Evolutionary conservation across 192 early-diverging fungal genomes (phyloP).

Genomic region (Chytriomyces confervae): DNA sequence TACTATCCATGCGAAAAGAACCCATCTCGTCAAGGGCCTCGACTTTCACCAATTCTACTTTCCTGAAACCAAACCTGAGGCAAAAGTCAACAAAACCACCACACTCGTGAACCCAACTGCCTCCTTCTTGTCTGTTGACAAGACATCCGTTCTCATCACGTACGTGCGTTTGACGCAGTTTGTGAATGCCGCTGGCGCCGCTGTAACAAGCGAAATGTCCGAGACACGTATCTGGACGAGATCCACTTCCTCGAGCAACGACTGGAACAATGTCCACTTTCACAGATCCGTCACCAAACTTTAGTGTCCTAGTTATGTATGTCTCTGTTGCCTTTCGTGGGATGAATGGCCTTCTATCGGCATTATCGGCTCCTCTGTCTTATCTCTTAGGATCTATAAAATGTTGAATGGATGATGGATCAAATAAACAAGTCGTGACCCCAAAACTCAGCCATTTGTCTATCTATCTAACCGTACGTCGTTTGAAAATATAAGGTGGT

Average conservation of each 20-base stretch:
- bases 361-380: no score
- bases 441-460: no score
- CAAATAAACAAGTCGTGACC: no score
- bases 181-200: slow-evolving; percentile 16
- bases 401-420: no score
- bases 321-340: no score
- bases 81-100: slow-evolving; percentile 22
- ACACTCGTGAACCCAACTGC: slow-evolving; percentile 44
- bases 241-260: background rate
- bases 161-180: slow-evolving; percentile 49
- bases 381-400: no score
- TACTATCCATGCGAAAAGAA: background rate
- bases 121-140: slow-evolving; percentile 42
- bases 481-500: no score
- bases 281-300: slow-evolving; percentile 30
- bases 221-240: slow-evolving; percentile 35
- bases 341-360: no score
- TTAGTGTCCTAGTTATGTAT: background rate
- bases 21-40: slow-evolving; percentile 46
- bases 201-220: slow-evolving; percentile 26
- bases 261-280: slow-evolving; percentile 40
- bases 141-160: slow-evolving; percentile 41
- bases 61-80: slow-evolving; percentile 3
- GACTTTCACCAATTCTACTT: slow-evolving; percentile 59
- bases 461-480: no score